Evolutionary conservation across 192 early-diverging fungal species (phyloP).

Genomic region (Entomortierella chlamydospora): DNA sequence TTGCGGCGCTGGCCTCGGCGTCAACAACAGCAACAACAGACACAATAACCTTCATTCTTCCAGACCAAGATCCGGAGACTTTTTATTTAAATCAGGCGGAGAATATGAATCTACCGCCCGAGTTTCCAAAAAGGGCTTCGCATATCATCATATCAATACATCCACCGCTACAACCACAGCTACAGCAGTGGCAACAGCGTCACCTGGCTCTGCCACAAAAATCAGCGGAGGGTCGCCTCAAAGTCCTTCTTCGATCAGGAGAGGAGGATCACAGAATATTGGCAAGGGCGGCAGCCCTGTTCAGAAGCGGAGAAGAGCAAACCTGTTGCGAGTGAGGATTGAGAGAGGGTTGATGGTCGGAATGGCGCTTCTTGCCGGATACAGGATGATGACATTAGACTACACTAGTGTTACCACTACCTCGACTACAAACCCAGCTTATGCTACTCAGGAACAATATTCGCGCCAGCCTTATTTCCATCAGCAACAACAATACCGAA

Average conservation of each 20-base stretch:
- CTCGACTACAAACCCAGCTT: not conserved
- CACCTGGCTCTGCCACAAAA: not conserved
- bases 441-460: not conserved
- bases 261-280: not conserved
- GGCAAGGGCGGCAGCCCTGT: slow-evolving; percentile 10
- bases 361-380: slow-evolving; percentile 43
- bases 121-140: not conserved
- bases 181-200: not conserved
- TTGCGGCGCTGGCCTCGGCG: not conserved
- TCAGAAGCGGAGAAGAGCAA: slow-evolving; percentile 32
- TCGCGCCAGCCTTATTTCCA: not conserved
- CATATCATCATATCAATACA: not conserved
- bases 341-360: slow-evolving; percentile 49
- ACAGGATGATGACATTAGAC: slow-evolving; percentile 49
- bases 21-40: not conserved
- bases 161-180: not conserved
- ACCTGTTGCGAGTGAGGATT: slow-evolving; percentile 46
- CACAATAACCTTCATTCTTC: not conserved
- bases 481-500: not conserved
- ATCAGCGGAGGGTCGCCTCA: not conserved
- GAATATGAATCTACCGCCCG: not conserved
- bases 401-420: slow-evolving; percentile 3
- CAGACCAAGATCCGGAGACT: slow-evolving; percentile 4
- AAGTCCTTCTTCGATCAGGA: not conserved
- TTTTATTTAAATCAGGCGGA: slow-evolving; percentile 6